A percentile compares a stretch with the other conserved stretches of the same genome.
These are phyloP conservation scores for Rhizopus stolonifer DNA, from an alignment of 371 early-diverging fungal genomes.

Conservation along the genomic window DNA sequence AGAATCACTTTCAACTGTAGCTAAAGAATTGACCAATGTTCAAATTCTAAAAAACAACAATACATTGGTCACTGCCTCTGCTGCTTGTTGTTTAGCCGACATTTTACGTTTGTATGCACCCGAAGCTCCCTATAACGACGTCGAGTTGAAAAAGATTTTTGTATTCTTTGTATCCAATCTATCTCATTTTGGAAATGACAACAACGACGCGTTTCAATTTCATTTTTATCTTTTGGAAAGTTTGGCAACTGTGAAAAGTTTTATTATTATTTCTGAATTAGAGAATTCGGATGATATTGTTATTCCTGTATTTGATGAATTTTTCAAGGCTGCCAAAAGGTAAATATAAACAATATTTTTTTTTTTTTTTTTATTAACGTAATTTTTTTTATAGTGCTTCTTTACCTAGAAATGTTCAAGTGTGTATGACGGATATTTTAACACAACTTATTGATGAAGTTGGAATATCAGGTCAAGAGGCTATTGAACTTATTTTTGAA, in stretches of 20 bases:
- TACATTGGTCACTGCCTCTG: conserved; percentile 71
- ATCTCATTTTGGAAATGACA: conserved; percentile 52
- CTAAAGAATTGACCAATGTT: conserved; percentile 67
- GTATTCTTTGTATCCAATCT: conserved; percentile 77
- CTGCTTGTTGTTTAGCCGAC: conserved; percentile 91
- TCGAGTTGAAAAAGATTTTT: conserved; percentile 76
- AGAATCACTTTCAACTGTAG: conserved; percentile 59
- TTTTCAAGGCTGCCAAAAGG: conserved; percentile 24
- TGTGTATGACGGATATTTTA: conserved; percentile 81
- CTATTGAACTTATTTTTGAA: conserved; percentile 75
- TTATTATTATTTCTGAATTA: conserved; percentile 64
- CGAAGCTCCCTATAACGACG: conserved; percentile 80
- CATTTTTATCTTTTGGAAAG: conserved; percentile 87
- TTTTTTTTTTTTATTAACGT: too few relatives aligned
- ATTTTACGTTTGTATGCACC: conserved; percentile 91
- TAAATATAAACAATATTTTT: conserved; percentile 3
- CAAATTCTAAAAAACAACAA: conserved; percentile 76
- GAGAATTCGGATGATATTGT: conserved; percentile 29
- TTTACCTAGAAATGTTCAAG: conserved; percentile 72
- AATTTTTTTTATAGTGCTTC: conserved; percentile 62
- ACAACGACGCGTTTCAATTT: conserved; percentile 60
- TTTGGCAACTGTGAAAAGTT: conserved; percentile 80
- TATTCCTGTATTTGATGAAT: conserved; percentile 14
- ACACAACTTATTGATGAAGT: conserved; percentile 83
- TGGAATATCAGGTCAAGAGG: conserved; percentile 66